Evolutionary conservation across 345 rosid species (phyloP), one percentile per base, ranked within the genome.

Genomic region (Rubroshorea leprosula): DNA sequence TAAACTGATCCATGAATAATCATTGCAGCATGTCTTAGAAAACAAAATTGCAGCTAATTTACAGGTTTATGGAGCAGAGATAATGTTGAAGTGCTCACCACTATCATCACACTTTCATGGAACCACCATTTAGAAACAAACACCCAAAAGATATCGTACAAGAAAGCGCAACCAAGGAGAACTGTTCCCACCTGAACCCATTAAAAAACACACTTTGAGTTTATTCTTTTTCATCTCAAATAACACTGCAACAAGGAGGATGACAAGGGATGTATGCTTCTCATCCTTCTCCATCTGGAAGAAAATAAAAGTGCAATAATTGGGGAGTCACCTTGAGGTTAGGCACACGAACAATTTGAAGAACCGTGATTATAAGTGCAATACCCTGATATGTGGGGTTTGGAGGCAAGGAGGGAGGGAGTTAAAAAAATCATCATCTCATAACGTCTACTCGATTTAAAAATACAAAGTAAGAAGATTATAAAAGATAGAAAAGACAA

Each of bases 131-230:
- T 93, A n/a, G 97, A 89, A 73, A 82, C 83, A 70, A 93, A 87
- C 29, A 93, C 99, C 99, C 99, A 93, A 76, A 93, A 93, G 77
- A 93, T 89, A 71, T 93, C 99, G 49, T 93, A 93, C 81, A 87
- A 66, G 74, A 93, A 87, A 51, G 96, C 97, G 68, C 95, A 93
- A 65, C 97, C 74, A 60, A 93, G 92, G 61, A 93, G 97, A 74
- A 87, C 88, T 23, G 94, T 84, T 68, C 99, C 97, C 59, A 93
- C 94, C 99, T 93, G 83, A 76, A 60, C 45, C 44, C 66, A 74
- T 62, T 23, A 55, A 55, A 60, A 18, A 49, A 58, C 38, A 57
- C 55, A 63, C 11, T 53, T 51, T 41, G 19, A 12, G 57, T 21
- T n/a, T 18, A 24, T 52, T 11, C 23, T 19, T 49, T 5, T 19